Base-by-base conservation (phyloP, 805 yeast genomes). In the Ogataea ramenticola region DNA sequence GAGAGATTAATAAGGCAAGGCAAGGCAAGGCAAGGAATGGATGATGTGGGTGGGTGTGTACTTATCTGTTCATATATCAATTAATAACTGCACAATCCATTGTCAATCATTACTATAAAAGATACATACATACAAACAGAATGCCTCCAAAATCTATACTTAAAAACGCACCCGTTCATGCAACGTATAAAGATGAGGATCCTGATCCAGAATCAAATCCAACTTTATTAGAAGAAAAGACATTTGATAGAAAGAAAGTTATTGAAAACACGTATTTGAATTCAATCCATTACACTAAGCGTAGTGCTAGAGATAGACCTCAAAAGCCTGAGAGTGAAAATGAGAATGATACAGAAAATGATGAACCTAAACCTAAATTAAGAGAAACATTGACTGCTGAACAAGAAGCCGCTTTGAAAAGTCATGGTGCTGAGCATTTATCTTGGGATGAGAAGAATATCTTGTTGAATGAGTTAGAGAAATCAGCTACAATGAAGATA, bases 371-470 rank as follows among this genome's bases (percentile, higher is more conserved):
- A 47, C 68, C 70, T 35, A 58, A 72, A 51, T 58, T 76, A 30
- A 72, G 72, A 7, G 62, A 65, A 44, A 56, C 60, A n/a, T n/a
- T n/a, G n/a, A n/a, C n/a, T n/a, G n/a, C n/a, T n/a, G 30, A 69
- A 68, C 43, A 52, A 64, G 55, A 51, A 35, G 45, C 49, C 20
- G 52, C 47, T 10, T 45, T 6, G 10, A 24, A 24, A 24, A n/a
- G n/a, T n/a, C n/a, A n/a, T 24, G 27, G 27, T 24, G 10, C 49
- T 15, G 66, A 55, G 29, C 82, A 76, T 50, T 70, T 88, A 52
- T 74, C 80, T 57, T 90, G 96, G 96, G 95, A 90, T 58, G 90
- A 86, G 51, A 69, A 80, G 48, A 90, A 90, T 55, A 62, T 90
- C 43, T 76, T 74, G 41, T 60, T 75, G n/a, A 74, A 86, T 3